These are phyloP conservation scores for Phytophthora agathidicida DNA, from an alignment of 352 stramenopile genomes.

Conservation along the genomic window DNA sequence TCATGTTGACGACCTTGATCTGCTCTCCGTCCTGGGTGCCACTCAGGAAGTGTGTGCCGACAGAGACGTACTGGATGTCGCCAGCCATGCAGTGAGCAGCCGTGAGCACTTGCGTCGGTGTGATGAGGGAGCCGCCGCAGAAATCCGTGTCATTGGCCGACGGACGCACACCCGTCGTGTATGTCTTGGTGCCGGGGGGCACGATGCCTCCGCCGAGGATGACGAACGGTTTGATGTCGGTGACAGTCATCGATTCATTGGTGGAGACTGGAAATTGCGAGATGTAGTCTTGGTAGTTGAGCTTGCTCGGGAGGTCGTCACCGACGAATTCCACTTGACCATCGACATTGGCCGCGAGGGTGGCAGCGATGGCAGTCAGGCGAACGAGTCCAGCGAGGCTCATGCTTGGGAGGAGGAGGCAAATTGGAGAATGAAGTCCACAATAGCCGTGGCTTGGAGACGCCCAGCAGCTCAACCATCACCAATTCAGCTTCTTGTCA, in stretches of 20 bases:
- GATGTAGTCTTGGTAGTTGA: constrained; percentile 39
- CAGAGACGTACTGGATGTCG: constrained; percentile 52
- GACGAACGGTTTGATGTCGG: constrained; percentile 34
- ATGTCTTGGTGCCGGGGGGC: constrained; percentile 52
- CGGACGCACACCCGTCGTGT: constrained; percentile 47
- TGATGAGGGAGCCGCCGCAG: constrained; percentile 73
- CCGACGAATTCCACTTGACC: constrained; percentile 16
- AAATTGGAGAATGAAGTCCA: constrained; percentile 26
- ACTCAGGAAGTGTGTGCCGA: constrained; percentile 62
- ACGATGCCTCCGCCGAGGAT: constrained; percentile 52
- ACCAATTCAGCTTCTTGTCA: background rate
- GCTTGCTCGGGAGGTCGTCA: constrained; percentile 20
- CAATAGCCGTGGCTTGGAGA: background rate
- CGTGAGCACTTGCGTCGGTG: constrained; percentile 63
- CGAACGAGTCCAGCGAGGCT: constrained; percentile 13
- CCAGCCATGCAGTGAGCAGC: constrained; percentile 59
- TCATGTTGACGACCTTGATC: constrained; percentile 55
- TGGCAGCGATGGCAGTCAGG: constrained; percentile 26
- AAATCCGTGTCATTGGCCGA: constrained; percentile 42
- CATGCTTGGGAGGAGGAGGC: constrained; percentile 12
- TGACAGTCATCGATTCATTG: constrained; percentile 13
- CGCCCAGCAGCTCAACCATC: background rate
- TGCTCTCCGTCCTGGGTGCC: constrained; percentile 49
- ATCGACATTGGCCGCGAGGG: constrained; percentile 21
- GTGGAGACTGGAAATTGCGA: constrained; percentile 21